Evolutionary conservation across 2,329 filamentous ascomycete genomes (phyloP).

Genomic region (Madurella fahalii): DNA sequence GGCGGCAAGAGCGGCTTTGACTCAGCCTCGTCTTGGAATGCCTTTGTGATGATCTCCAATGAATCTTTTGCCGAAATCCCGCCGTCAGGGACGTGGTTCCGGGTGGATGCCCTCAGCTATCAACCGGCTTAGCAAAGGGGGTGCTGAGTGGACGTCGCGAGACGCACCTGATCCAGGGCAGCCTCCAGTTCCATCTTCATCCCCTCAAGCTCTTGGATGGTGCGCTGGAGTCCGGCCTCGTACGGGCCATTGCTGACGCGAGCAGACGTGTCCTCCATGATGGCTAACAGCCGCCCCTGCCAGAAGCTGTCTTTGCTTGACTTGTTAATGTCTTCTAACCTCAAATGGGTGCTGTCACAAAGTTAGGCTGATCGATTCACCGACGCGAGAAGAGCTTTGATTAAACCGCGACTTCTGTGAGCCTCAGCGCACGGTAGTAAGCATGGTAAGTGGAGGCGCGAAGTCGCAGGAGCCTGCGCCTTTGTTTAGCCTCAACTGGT

Average conservation of each 20-base stretch:
- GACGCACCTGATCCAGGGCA: conserved; percentile 25
- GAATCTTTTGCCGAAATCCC: conserved; percentile 31
- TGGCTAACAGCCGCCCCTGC: neutral
- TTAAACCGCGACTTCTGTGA: too few relatives aligned
- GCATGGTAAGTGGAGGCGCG: too few relatives aligned
- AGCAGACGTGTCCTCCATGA: conserved; percentile 28
- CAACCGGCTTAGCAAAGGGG: conserved; percentile 5
- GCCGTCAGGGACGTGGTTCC: conserved; percentile 10
- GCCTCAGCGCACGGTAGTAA: too few relatives aligned
- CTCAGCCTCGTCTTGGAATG: conserved; percentile 60
- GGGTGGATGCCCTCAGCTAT: conserved; percentile 15
- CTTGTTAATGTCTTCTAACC: too few relatives aligned
- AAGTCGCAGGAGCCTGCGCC: too few relatives aligned
- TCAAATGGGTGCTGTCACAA: too few relatives aligned
- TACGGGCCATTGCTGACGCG: conserved; percentile 39
- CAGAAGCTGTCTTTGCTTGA: neutral
- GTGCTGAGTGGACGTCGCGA: neutral
- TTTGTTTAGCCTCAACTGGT: too few relatives aligned
- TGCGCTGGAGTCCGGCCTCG: conserved; percentile 58
- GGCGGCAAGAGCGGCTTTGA: conserved; percentile 63
- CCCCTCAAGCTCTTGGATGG: conserved; percentile 61
- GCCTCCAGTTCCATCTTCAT: conserved; percentile 46
- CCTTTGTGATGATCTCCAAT: conserved; percentile 54
- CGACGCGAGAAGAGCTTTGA: too few relatives aligned
- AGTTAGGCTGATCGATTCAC: too few relatives aligned